Percentiles rank a stretch among this genome's conserved stretches.
These are phyloP conservation scores for Penicillium sp. DNA, from an alignment of 2,329 filamentous ascomycete species.

Conservation along the genomic window DNA sequence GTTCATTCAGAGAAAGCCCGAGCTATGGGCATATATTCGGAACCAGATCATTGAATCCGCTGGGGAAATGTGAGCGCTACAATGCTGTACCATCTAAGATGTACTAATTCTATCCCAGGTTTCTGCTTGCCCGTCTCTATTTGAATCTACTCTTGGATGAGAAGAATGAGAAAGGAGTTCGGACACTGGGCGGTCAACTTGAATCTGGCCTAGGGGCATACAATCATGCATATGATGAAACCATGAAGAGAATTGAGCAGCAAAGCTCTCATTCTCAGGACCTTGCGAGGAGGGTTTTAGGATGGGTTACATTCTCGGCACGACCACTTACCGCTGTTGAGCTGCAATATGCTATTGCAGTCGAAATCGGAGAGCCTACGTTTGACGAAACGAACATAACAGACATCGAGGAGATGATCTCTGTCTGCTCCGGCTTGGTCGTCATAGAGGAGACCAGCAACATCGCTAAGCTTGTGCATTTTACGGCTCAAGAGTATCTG, in stretches of 20 bases:
- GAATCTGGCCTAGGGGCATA: slow-evolving; percentile 24
- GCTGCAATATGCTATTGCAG: too few species aligned
- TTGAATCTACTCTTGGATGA: slow-evolving; percentile 4
- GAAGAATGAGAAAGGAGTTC: slow-evolving; percentile 5
- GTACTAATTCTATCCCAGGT: slow-evolving; percentile 1
- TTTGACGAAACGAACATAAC: too few species aligned
- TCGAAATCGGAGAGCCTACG: too few species aligned
- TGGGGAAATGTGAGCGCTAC: slow-evolving; percentile 25
- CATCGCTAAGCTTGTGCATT: too few species aligned
- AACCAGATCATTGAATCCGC: slow-evolving; percentile 22
- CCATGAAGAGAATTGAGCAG: slow-evolving; percentile 42
- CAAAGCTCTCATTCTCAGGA: slow-evolving; percentile 26
- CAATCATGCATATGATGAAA: slow-evolving; percentile 39
- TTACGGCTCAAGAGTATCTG: too few species aligned
- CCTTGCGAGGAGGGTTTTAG: slow-evolving; percentile 39
- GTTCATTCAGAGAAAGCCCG: too few species aligned
- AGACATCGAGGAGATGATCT: too few species aligned
- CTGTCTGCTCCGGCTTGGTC: too few species aligned
- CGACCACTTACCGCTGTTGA: too few species aligned
- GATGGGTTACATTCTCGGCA: slow-evolving; percentile 35
- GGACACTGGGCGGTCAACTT: slow-evolving; percentile 1
- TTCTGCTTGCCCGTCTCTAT: slow-evolving; percentile 23
- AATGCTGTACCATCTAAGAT: too few species aligned
- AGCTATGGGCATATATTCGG: slow-evolving; percentile 13
- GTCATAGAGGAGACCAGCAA: too few species aligned